Evolutionary conservation across 148 eudicot species (phyloP).

Genomic region (Arbutus unedo): DNA sequence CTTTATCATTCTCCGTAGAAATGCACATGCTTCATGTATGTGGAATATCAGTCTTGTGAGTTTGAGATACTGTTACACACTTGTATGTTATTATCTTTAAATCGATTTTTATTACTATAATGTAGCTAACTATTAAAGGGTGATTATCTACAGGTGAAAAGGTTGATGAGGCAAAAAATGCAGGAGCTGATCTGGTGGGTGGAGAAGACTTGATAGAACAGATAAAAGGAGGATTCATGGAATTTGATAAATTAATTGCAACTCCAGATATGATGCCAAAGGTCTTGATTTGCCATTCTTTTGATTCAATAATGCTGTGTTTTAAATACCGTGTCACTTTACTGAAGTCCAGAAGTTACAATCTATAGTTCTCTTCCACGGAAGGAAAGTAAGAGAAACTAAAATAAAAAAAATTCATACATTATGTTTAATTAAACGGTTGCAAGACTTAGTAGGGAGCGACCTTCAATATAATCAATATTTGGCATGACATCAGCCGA

Average conservation of each 20-base stretch:
- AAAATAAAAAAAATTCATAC: background rate
- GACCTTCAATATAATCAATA: too few species aligned
- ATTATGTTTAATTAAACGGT: too few species aligned
- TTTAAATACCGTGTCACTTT: background rate
- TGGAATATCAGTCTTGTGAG: background rate
- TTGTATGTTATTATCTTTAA: background rate
- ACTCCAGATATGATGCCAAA: conserved; percentile 99
- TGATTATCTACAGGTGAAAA: conserved; percentile 64
- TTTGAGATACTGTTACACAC: background rate
- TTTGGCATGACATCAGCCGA: too few species aligned
- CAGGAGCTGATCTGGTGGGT: conserved; percentile 95
- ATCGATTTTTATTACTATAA: background rate
- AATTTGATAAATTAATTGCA: conserved; percentile 90
- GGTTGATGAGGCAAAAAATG: conserved; percentile 88
- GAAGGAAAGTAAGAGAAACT: background rate
- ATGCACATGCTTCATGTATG: background rate
- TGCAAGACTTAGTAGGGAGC: too few species aligned
- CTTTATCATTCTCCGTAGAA: background rate
- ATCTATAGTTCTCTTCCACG: background rate
- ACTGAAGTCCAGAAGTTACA: background rate
- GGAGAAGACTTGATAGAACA: conserved; percentile 92
- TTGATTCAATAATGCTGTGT: background rate
- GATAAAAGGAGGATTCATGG: conserved; percentile 94
- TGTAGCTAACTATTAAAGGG: conserved; percentile 7
- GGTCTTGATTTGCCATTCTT: conserved; percentile 35